Evolutionary conservation across 352 stramenopile species (phyloP), one percentile per base, ranked within the genome.

Genomic region (Phytophthora ohioensis): DNA sequence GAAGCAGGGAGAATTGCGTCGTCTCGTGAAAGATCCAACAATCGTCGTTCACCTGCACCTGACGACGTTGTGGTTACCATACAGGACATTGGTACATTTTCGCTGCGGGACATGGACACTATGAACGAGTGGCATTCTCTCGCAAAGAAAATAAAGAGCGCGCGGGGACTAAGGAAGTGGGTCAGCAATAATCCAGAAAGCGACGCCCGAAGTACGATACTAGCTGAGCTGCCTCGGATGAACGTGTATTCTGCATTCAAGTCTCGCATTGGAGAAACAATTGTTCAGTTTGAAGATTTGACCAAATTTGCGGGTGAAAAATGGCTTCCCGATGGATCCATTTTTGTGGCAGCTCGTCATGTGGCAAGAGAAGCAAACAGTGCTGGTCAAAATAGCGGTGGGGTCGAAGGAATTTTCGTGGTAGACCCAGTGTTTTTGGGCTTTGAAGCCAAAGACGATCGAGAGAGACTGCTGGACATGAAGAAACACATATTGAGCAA

Each of bases 241-340:
- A 53, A 54, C 8, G 41, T 54, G 55, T 63, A 63, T 36, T 45
- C 55, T 7, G 30, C 42, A 17, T 63, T 63, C 4, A 63, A 63
- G 10, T 53, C 55, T 27, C 4, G 32, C 4, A 46, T 54, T 34
- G 42, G 55, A n/a, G 55, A 54, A 63, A 63, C 43, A 7, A 41
- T 54, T 54, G 31, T 63, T 5, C 42, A 54, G 31, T 63, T 63
- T 54, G 55, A 63, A 10, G 55, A 63, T 15, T 6, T 63, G 6
- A 63, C 55, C 9, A 63, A 46, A 6, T 54, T 63, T 46, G 55
- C 55, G 1, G 31, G 55, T 15, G 42, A 63, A 2, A 27, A 27
- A 27, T 27, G 21, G 21, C 21, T 27, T 27, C 1, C 1, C 1
- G 21, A 27, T 27, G 42, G 55, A 7, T 54, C 31, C 30, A 10